Base-by-base conservation (phyloP, 2,329 filamentous ascomycete species). In the Ilyonectria robusta region DNA sequence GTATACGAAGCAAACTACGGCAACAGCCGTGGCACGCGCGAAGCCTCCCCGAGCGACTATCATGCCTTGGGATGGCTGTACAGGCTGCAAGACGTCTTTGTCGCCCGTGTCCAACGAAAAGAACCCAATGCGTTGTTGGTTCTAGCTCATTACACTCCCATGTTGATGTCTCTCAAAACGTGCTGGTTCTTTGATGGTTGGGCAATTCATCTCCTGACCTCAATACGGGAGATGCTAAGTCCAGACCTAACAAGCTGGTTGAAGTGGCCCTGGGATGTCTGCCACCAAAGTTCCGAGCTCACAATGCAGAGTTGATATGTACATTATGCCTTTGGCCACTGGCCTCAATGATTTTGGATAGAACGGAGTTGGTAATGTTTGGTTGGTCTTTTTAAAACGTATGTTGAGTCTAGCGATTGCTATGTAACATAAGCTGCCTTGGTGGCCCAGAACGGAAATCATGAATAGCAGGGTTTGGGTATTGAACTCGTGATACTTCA, bases 21-120 rank as follows among this genome's bases (percentile, higher is more conserved):
- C 37, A 64, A 72, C 42, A 33, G 29, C 5, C 59, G 69, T 8
- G 72, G 70, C 8, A 17, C 44, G 0, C 72, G 73, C 29, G 62
- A 70, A 29, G 74, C 72, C 23, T 66, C 66, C 9, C 53, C 44
- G 6, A 59, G 57, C 10, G 66, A 76, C 29, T 69, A 65, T 19
- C 60, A 72, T 46, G 71, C 76, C 6, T 70, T 78, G 46, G 72
- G 71, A 6, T 78, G 76, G 76, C 62, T 78, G 46, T 78, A 78
- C 62, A 70, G 72, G 4, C 59, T 78, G 59, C 70, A 73, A 23
- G 71, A 78, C 40, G 58, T 70, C 5, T 78, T 73, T 67, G 69
- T 77, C 15, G 68, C 69, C 1, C 72, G 74, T 51, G 65, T 78
- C 7, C 72, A 76, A 42, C 60, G 68, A 17, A 75, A 70, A 31